Percentiles rank a stretch among this genome's conserved stretches.
Conservation (phyloP, 352 stramenopile species). For the Phytophthora crassamura region DNA sequence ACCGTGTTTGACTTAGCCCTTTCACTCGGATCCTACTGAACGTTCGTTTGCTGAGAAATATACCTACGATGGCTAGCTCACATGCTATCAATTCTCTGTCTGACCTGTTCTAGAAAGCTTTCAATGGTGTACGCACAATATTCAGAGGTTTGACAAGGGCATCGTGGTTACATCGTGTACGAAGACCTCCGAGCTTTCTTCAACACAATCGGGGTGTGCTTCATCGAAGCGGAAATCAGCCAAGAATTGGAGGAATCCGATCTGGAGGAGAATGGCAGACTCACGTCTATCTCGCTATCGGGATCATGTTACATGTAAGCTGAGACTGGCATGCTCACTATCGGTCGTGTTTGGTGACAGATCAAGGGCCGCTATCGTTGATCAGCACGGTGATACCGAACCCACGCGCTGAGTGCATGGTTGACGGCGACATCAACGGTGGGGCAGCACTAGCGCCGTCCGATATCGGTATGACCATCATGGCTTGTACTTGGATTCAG, state of each 20-base stretch:
- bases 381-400: too few species aligned
- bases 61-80: background rate
- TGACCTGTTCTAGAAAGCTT: constrained; percentile 45
- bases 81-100: background rate
- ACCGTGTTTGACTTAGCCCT: constrained; percentile 30
- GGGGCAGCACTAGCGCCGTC: too few species aligned
- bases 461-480: too few species aligned
- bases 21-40: constrained; percentile 82
- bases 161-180: constrained; percentile 70
- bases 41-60: background rate
- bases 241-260: constrained; percentile 78
- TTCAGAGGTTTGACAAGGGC: constrained; percentile 66
- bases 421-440: too few species aligned
- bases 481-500: too few species aligned
- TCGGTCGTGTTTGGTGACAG: too few species aligned
- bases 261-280: constrained; percentile 68
- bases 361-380: too few species aligned
- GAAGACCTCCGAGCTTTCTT: constrained; percentile 64
- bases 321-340: background rate
- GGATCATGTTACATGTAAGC: constrained; percentile 75
- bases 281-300: constrained; percentile 80
- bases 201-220: constrained; percentile 63
- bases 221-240: constrained; percentile 65
- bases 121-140: constrained; percentile 71
- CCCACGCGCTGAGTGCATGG: too few species aligned